These are phyloP conservation scores for Claviceps pazoutovae DNA, from an alignment of 2,329 filamentous ascomycete species.

Conservation along the genomic window DNA sequence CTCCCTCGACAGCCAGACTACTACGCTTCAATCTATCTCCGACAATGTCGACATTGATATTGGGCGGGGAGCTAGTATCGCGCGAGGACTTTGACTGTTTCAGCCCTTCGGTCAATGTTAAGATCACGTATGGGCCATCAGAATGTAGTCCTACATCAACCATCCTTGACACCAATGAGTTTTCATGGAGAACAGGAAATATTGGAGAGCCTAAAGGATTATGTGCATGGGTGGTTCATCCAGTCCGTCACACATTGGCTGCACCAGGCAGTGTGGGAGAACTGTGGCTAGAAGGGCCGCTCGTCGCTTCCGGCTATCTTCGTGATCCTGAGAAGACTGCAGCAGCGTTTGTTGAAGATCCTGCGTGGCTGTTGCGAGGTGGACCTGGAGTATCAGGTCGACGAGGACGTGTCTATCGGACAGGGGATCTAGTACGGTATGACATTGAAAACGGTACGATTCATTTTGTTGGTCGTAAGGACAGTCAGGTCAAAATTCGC, in stretches of 20 bases:
- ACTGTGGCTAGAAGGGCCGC: slow-evolving; percentile 1
- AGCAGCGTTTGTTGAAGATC: not conserved
- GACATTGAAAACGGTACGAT: slow-evolving; percentile 9
- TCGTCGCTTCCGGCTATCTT: not conserved
- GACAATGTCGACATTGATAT: not conserved
- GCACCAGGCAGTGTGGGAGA: slow-evolving; percentile 1
- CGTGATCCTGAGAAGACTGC: not conserved
- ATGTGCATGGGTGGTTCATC: not conserved
- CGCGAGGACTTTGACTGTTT: slow-evolving; percentile 2
- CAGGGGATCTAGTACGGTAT: slow-evolving; percentile 11
- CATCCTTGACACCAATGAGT: not conserved
- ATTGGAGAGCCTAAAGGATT: not conserved
- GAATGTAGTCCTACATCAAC: slow-evolving; percentile 8
- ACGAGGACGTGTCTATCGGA: slow-evolving; percentile 8
- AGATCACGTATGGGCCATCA: slow-evolving; percentile 11
- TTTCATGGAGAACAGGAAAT: no score
- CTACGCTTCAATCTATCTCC: not conserved
- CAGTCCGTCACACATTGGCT: not conserved
- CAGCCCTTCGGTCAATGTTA: slow-evolving; percentile 4
- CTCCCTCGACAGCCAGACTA: not conserved
- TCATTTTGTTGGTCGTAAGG: slow-evolving; percentile 12
- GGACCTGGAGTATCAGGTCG: slow-evolving; percentile 1
- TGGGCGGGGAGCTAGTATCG: slow-evolving; percentile 8
- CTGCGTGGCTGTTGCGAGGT: not conserved
- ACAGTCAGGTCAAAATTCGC: slow-evolving; percentile 13